Evolutionary conservation across 2,329 filamentous ascomycete genomes (phyloP), one percentile per base, ranked within the genome.

Genomic region (Trichophyton simii): DNA sequence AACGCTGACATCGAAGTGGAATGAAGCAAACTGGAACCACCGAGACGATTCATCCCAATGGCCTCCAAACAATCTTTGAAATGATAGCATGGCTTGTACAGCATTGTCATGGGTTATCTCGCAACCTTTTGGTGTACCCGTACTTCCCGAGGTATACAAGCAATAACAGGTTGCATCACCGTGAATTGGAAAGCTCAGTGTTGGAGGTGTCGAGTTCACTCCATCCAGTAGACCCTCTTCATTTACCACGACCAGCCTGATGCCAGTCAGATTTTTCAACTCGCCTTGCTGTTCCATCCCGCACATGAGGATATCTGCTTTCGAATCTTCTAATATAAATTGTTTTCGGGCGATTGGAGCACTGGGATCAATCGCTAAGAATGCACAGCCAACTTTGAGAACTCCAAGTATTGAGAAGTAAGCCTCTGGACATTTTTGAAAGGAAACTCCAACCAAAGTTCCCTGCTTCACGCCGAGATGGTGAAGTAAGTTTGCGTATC

Each of bases 1-100:
- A 0, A 96, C 88, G 1, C 89, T 94, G 3, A 96, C 91, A 68
- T 96, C 92, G 64, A 96, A 96, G 72, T 96, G 92, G 61, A 96
- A 89, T 0, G 90, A 91, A 0, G 92, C 92, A 69, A 96, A 96
- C 69, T 96, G 92, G 0, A 96, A 78, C 87, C 90, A 96, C 62
- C 87, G 83, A 0, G 91, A 95, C 0, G 81, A 70, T 0, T 78
- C 68, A 46, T 87, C 80, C 88, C 90, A 95, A 67, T 89, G 87
- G 0, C 81, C 84, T 3, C 75, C 73, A 69, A 96, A 96, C 0
- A 96, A 79, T 34, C 84, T 78, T 67, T 89, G 86, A 71, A 96
- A 96, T 0, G 91, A 85, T 60, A 92, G 82, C 83, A 96, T 89
- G 28, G 90, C 89, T 71, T 96, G 91, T 0, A 95, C 87, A 0